Percentiles rank a stretch among this genome's conserved stretches.
Conservation (phyloP, 2,329 filamentous ascomycete genomes). For the Stachybotrys echinatus region DNA sequence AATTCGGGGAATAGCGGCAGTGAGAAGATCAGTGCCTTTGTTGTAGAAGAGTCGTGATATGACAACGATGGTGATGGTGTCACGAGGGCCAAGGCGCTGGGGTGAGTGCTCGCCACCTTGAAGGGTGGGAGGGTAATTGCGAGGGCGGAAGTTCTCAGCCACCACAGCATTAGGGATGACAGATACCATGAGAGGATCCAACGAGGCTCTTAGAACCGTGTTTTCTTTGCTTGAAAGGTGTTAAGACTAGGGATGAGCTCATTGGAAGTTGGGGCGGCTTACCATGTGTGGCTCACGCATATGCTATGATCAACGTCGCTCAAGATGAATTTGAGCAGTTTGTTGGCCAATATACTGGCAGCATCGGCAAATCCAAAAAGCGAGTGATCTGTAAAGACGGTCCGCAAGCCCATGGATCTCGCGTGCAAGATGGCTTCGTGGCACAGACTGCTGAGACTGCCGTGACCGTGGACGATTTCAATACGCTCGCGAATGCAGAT, state of each 20-base stretch:
- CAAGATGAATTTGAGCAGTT: slow-evolving; percentile 89
- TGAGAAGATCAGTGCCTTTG: slow-evolving; percentile 95
- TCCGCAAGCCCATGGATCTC: slow-evolving; percentile 90
- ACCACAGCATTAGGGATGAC: slow-evolving; percentile 98
- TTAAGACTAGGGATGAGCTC: too few species aligned
- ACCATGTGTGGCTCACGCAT: slow-evolving; percentile 98
- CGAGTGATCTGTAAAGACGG: slow-evolving; percentile 96
- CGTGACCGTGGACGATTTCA: slow-evolving; percentile 97
- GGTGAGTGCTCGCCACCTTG: slow-evolving; percentile 43
- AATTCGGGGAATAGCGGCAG: slow-evolving; percentile 90
- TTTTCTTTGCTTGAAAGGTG: slow-evolving; percentile 75
- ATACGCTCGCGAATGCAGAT: slow-evolving; percentile 93
- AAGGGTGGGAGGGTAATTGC: slow-evolving; percentile 32
- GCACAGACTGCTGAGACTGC: slow-evolving; percentile 84
- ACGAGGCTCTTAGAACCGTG: slow-evolving; percentile 85
- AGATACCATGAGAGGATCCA: slow-evolving; percentile 95
- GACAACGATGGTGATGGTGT: slow-evolving; percentile 92
- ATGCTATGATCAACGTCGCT: slow-evolving; percentile 98
- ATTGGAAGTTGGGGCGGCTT: slow-evolving; percentile 16
- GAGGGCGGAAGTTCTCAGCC: slow-evolving; percentile 86
- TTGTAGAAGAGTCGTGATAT: slow-evolving; percentile 98
- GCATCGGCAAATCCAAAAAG: slow-evolving; percentile 97
- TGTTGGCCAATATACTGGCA: slow-evolving; percentile 92
- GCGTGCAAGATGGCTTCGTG: slow-evolving; percentile 94
- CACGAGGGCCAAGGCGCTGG: slow-evolving; percentile 70